These are phyloP conservation scores for Kalanchoe fedtschenkoi DNA, from an alignment of 164 flowering plant genomes.

Conservation along the genomic window DNA sequence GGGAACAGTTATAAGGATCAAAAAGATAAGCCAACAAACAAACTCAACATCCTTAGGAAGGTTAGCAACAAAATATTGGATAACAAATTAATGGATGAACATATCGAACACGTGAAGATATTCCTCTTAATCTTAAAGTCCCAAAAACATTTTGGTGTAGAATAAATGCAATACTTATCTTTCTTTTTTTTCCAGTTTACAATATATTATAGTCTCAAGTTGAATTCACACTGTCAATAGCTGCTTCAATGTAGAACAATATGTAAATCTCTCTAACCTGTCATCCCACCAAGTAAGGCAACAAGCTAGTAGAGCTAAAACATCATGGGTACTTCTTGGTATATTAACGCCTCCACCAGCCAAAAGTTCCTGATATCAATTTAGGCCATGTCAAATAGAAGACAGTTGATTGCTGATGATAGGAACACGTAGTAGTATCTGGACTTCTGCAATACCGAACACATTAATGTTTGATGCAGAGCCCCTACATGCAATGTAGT, in stretches of 20 bases:
- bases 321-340: slow-evolving; percentile 79
- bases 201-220: neutral
- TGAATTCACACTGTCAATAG: neutral
- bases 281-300: slow-evolving; percentile 97
- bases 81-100: neutral
- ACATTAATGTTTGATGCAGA: slow-evolving; percentile 55
- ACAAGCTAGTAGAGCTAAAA: slow-evolving; percentile 63
- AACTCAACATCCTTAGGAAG: neutral
- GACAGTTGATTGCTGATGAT: neutral
- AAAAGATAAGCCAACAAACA: neutral
- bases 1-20: no score
- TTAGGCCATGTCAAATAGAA: neutral
- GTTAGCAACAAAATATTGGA: neutral
- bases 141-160: no score
- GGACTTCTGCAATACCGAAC: slow-evolving; percentile 83
- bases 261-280: slow-evolving; percentile 33
- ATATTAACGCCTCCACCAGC: slow-evolving; percentile 55
- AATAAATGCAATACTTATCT: no score
- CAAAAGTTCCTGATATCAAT: slow-evolving; percentile 56
- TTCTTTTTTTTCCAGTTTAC: no score
- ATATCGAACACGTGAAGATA: neutral
- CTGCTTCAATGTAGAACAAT: neutral
- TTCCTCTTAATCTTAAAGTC: neutral
- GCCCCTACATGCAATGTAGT: slow-evolving; percentile 82
- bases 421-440: slow-evolving; percentile 48